Base-by-base conservation (phyloP, 139 green algal species). In the Coccomyxa sp. region DNA sequence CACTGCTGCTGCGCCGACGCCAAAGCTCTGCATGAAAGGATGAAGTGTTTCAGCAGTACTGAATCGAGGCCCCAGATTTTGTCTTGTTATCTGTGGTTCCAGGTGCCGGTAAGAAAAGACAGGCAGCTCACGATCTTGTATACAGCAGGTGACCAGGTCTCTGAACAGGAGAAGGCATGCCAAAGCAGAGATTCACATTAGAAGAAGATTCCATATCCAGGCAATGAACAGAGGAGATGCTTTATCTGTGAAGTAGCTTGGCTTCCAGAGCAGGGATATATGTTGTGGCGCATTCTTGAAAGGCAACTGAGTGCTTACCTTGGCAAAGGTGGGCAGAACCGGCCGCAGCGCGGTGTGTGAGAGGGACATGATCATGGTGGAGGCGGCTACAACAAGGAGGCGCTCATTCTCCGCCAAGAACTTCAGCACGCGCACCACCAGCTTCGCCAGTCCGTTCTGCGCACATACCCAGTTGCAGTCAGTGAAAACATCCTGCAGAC, bases 251-350 rank as follows among this genome's bases (percentile, higher is more conserved):
- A n/a, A 74, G 66, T 74, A 9, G 66, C 66, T 17, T 71, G 63
- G 63, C 17, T 15, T 15, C 15, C 63, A 71, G 17, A 17, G 63
- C 63, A 27, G 21, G 66, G 66, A 23, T 74, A 3, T 27, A 74
- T 51, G 38, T 3, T 51, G 38, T 51, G 38, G 38, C 38, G 38
- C 38, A 51, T 3, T 11, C 38, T 51, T 7, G 38, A 51, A 51
- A 51, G 38, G 38, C 38, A 51, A 7, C 38, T 51, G 38, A 51
- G 38, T 51, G 38, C 3, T 23, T 31, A 84, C 85, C 85, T 88
- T 88, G 14, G 85, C 82, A 84, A 86, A 88, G 0, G 86, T 51
- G 28, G 85, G 85, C 21, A 88, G 82, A 7, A 88, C 85, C 31
- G 85, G 85, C 21, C 85, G 71, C 38, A 88, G 77, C 13, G 85